Conservation (phyloP, 768 basidiomycete species). For the Tremella mesenterica region DNA sequence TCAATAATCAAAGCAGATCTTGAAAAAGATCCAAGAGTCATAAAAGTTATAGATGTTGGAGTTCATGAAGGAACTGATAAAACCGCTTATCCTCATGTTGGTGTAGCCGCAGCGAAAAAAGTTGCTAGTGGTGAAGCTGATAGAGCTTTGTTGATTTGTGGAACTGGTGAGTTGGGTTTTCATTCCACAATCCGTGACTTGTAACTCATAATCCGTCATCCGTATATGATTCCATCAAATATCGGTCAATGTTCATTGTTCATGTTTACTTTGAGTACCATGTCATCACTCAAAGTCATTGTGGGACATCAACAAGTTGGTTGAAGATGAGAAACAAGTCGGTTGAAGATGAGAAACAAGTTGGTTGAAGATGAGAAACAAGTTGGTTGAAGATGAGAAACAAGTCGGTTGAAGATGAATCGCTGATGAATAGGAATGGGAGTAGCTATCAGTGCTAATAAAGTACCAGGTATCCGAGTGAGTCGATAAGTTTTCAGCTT, state of each 20-base stretch:
- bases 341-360: too few relatives aligned
- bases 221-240: too few relatives aligned
- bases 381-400: background rate
- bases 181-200: background rate
- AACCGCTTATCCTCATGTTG: conserved; percentile 41
- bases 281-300: too few relatives aligned
- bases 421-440: conserved; percentile 25
- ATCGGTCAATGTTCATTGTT: too few relatives aligned
- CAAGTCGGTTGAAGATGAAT: background rate
- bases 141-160: conserved; percentile 41
- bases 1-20: conserved; percentile 24
- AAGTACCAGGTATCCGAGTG: conserved; percentile 18
- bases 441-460: conserved; percentile 40
- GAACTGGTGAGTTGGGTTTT: conserved; percentile 29
- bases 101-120: conserved; percentile 37
- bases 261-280: too few relatives aligned
- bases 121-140: conserved; percentile 37
- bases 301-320: too few relatives aligned
- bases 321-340: too few relatives aligned
- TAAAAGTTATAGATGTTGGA: conserved; percentile 33
- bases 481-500: background rate
- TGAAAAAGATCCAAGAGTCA: conserved; percentile 32
- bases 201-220: too few relatives aligned
- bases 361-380: background rate
- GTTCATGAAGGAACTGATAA: conserved; percentile 27